Conservation (phyloP, 306 rosid species). For the Casuarina equisetifolia region DNA sequence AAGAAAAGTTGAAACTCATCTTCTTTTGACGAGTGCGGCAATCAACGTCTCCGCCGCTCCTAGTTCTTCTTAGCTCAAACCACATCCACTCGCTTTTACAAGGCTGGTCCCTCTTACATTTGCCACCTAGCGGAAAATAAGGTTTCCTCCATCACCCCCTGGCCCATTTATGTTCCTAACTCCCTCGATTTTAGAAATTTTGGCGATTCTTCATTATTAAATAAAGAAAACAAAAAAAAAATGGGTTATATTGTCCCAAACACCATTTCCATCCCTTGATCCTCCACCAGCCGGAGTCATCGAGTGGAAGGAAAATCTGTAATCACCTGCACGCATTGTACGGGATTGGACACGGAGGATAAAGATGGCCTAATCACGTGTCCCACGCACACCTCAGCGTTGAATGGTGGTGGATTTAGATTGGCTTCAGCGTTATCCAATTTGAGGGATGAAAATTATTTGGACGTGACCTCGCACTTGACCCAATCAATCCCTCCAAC, state of each 20-base stretch:
- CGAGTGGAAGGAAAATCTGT: no score
- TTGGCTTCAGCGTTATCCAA: conserved; percentile 43
- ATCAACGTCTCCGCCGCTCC: no score
- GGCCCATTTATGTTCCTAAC: neutral
- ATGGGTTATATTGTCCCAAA: no score
- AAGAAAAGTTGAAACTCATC: no score
- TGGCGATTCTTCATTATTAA: neutral
- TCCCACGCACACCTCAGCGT: neutral
- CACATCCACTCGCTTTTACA: no score
- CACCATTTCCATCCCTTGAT: no score
- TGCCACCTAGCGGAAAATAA: neutral
- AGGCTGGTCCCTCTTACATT: neutral
- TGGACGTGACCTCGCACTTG: conserved; percentile 5
- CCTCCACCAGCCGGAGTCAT: no score
- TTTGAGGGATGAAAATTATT: conserved; percentile 25
- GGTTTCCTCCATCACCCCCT: neutral
- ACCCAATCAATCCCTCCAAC: conserved; percentile 1
- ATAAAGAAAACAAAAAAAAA: no score
- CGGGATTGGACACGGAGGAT: neutral
- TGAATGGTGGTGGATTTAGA: conserved; percentile 20
- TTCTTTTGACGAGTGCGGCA: no score
- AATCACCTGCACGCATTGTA: no score
- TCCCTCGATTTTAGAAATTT: neutral
- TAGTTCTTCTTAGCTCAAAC: no score
- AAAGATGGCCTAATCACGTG: conserved; percentile 21